Evolutionary conservation across 495 filamentous ascomycete species (phyloP).

Genomic region (Corynascus novoguineensis): DNA sequence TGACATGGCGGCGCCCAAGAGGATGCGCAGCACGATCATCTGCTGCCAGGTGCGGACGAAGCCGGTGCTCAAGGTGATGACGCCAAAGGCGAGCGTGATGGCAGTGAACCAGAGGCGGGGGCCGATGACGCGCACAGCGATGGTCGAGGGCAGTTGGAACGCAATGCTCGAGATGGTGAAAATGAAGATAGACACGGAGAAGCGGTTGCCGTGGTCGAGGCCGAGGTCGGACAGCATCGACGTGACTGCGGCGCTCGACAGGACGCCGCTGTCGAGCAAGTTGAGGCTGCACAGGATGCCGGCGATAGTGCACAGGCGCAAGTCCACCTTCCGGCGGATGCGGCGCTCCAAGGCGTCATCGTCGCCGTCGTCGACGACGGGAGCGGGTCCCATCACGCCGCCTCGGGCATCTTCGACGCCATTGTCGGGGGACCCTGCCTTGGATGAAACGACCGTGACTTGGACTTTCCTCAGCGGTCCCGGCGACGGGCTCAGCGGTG

Average conservation of each 20-base stretch:
- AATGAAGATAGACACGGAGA: conserved; percentile 71
- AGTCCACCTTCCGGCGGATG: conserved; percentile 61
- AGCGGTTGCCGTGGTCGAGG: conserved; percentile 56
- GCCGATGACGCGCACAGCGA: conserved; percentile 62
- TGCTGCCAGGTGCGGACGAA: conserved; percentile 65
- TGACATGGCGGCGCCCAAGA: conserved; percentile 63
- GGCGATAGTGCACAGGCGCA: conserved; percentile 70
- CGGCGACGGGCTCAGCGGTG: background rate
- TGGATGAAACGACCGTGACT: background rate
- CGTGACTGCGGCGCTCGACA: conserved; percentile 71
- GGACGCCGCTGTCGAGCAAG: conserved; percentile 68
- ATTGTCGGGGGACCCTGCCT: background rate
- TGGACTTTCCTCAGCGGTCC: background rate
- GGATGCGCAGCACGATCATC: conserved; percentile 66
- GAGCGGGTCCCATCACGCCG: background rate
- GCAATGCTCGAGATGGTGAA: conserved; percentile 70
- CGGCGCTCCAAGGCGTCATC: conserved; percentile 24
- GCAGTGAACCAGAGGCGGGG: conserved; percentile 63
- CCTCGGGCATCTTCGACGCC: background rate
- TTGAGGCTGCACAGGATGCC: conserved; percentile 68
- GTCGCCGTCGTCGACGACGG: background rate
- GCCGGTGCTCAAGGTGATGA: conserved; percentile 68
- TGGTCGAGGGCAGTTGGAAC: conserved; percentile 69
- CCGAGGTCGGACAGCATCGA: conserved; percentile 64
- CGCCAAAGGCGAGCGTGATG: conserved; percentile 63